Conservation (phyloP, 768 basidiomycete species). For the Termitomyces sp. region DNA sequence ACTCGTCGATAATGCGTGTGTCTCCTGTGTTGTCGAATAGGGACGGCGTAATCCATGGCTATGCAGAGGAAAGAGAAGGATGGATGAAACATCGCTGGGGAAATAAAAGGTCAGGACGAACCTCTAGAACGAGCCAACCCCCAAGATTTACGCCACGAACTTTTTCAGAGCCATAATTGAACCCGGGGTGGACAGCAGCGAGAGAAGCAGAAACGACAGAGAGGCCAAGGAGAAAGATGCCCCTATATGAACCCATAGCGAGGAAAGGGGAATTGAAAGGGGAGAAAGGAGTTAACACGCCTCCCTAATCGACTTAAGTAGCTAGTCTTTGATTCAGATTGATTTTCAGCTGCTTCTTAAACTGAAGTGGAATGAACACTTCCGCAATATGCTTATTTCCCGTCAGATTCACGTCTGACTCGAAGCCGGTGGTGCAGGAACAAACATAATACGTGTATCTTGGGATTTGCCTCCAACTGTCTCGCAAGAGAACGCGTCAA, state of each 20-base stretch:
- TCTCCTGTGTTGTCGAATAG: conserved; percentile 67
- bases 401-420: not conserved
- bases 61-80: conserved; percentile 4
- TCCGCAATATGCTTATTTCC: not conserved
- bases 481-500: not conserved
- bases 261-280: not conserved
- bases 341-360: conserved; percentile 16
- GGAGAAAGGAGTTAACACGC: not conserved
- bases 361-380: conserved; percentile 12
- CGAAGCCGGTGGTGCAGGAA: not conserved
- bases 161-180: conserved; percentile 67
- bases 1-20: conserved; percentile 64
- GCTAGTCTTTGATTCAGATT: conserved; percentile 11
- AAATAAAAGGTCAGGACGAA: conserved; percentile 14
- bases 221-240: conserved; percentile 18
- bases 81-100: not conserved
- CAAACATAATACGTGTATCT: not conserved
- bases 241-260: conserved; percentile 10
- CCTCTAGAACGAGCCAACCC: conserved; percentile 45
- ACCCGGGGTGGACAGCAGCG: conserved; percentile 41
- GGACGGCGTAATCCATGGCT: conserved; percentile 79
- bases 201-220: conserved; percentile 24
- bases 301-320: not conserved
- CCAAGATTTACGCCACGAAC: conserved; percentile 85
- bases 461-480: not conserved